Percentiles rank a stretch among this genome's conserved stretches.
Evolutionary conservation across 805 yeast genomes (phyloP).

Genomic region (Sugiyamaella marilandica): DNA sequence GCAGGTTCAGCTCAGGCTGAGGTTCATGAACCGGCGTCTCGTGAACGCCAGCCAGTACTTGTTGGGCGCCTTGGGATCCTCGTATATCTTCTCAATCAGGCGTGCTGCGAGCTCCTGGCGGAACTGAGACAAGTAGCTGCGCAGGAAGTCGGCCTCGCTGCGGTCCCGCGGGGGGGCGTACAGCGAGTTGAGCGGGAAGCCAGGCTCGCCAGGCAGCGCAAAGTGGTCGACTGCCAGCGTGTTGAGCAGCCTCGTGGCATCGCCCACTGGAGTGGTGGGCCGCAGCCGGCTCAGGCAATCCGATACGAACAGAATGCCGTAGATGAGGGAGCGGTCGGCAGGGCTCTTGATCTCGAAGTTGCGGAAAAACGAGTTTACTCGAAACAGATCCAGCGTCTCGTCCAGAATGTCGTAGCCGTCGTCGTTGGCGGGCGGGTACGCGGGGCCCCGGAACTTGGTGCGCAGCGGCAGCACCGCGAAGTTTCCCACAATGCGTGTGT

Average conservation of each 20-base stretch:
- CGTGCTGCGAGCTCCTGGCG: conserved; percentile 90
- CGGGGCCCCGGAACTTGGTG: conserved; percentile 85
- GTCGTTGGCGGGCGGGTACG: conserved; percentile 65
- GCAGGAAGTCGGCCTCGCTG: conserved; percentile 71
- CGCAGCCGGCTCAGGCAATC: conserved; percentile 70
- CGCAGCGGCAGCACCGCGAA: conserved; percentile 79
- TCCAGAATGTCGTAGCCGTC: conserved; percentile 84
- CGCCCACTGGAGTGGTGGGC: conserved; percentile 40
- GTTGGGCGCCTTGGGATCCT: conserved; percentile 58
- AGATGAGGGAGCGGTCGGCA: conserved; percentile 86
- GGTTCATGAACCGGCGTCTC: conserved; percentile 93
- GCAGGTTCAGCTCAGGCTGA: conserved; percentile 47
- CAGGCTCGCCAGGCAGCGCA: conserved; percentile 90
- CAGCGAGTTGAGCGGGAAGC: conserved; percentile 84
- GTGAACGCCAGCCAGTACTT: conserved; percentile 96
- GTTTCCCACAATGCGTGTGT: conserved; percentile 52
- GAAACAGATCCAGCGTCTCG: conserved; percentile 82
- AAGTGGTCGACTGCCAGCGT: conserved; percentile 85
- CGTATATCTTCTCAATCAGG: conserved; percentile 69
- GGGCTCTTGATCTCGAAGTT: conserved; percentile 96
- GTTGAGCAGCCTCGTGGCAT: conserved; percentile 51
- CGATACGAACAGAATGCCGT: conserved; percentile 85
- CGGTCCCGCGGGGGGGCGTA: conserved; percentile 69
- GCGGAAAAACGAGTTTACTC: conserved; percentile 94
- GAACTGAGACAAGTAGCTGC: conserved; percentile 82